Evolutionary conservation across 371 early-diverging fungal genomes (phyloP).

Genomic region (Conidiobolus incongruus): DNA sequence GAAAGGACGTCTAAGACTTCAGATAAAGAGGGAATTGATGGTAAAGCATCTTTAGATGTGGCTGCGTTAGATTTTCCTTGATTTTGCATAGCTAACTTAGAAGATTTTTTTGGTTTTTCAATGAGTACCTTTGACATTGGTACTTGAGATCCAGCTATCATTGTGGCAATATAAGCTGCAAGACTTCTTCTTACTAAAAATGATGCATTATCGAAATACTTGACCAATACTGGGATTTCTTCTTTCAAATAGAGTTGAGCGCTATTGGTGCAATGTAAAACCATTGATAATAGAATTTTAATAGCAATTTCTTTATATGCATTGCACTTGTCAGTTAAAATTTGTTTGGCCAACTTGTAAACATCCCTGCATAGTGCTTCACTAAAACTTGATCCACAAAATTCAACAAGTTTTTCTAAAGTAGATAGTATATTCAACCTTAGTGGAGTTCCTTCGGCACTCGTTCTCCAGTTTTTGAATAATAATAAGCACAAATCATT

Average conservation of each 20-base stretch:
- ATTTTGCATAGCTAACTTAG: neutral
- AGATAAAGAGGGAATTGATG: neutral
- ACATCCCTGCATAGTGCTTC: neutral
- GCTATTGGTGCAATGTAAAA: neutral
- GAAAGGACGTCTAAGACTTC: neutral
- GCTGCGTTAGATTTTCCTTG: neutral
- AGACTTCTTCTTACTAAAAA: neutral
- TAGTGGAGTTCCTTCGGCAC: neutral
- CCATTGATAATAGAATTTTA: neutral
- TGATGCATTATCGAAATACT: neutral
- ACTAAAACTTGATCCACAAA: neutral
- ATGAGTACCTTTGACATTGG: neutral
- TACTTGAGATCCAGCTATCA: conserved; percentile 3
- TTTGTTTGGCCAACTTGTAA: too few relatives aligned
- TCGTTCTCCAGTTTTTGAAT: neutral
- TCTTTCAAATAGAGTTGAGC: conserved; percentile 1
- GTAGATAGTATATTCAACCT: neutral
- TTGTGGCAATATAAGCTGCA: neutral
- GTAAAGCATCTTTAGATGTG: neutral
- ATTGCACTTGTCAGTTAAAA: too few relatives aligned
- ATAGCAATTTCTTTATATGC: neutral
- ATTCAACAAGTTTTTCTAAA: neutral
- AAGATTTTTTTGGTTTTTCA: conserved; percentile 1
- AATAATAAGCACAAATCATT: neutral
- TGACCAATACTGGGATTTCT: neutral